Base-by-base conservation (phyloP, 768 basidiomycete genomes). In the Cystobasidium tubakii region DNA sequence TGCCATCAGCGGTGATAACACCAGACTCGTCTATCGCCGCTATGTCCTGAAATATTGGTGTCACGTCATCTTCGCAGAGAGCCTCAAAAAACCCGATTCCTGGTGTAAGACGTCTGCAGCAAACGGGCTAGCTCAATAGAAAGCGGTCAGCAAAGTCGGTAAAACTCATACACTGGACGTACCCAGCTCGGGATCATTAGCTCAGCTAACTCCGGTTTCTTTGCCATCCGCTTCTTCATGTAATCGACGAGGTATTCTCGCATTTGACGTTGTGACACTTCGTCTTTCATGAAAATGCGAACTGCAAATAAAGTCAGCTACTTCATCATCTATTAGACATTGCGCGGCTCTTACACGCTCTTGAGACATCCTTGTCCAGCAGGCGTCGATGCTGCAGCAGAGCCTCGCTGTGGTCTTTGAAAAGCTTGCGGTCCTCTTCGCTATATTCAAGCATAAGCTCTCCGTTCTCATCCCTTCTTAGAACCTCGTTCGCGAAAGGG, bases 1-100 rank as follows among this genome's bases (percentile, higher is more conserved):
- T 39, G 6, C 87, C 88, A 72, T 89, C 87, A 1, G 67, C 81
- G 0, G 84, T 85, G 77, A 86, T 85, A 25, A 89, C 85, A 1
- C 88, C 88, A 1, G 79, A 84, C 19, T 83, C 81, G 0, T 85
- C 86, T 73, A 88, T 79, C 2, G 82, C 82, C 75, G 83, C 84
- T 77, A 89, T 88, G 9, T 80, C 62, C 0, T 25, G 1, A 33
- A 63, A 62, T 55, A 78, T 23, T 9, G 75, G 74, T 50, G 71
- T 75, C 57, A 75, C 88, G 77, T 88, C 88, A 75, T 86, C 85
- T 80, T 85, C 83, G 73, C 85, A 86, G 1, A 89, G 80, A 0
- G 88, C 86, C 76, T 88, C 87, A 36, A 89, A 83, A 78, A 87
- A 89, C 6, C 88, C 87, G 12, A 86, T 86, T 0, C 87, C 88